Base-by-base conservation (phyloP, 2,329 filamentous ascomycete genomes). In the Colletotrichum endophyticum region DNA sequence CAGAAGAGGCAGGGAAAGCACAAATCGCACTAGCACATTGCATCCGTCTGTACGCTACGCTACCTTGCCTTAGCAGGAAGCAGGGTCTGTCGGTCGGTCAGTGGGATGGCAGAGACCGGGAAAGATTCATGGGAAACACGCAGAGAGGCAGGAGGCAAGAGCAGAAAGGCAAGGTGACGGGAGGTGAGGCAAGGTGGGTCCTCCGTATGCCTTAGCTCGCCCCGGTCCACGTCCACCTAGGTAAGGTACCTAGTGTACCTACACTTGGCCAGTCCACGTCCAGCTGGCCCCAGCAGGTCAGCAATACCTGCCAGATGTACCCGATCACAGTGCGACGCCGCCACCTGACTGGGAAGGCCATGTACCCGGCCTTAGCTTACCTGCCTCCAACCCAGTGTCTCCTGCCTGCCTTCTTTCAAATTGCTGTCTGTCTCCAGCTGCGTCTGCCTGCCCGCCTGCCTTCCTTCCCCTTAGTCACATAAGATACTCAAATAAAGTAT, bases 71-170 rank as follows among this genome's bases (percentile, higher is more conserved):
- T 36, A 13, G 53, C 32, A 70, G 73, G 53, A 67, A 63, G 62
- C 73, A 75, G 67, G 62, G 73, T 32, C 61, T 22, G 57, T 30
- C 67, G 44, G 67, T 66, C 66, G n/a, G 57, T 27, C 44, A 27
- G 67, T 59, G 59, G 44, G 59, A 74, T 61, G 34, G 68, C 44
- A 53, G 44, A 53, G 44, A 53, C 44, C n/a, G n/a, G 44, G 44
- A 53, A 57, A 66, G 34, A 49, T 61, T 66, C 67, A 75, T 75
- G 61, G 59, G 72, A 71, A 74, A 66, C 44, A 49, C 44, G 44
- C 11, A 53, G 44, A 22, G 44, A 53, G 44, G 44, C 44, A 53
- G 44, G 72, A 68, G 53, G 36, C 62, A 56, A 56, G 64, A 67
- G 49, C 15, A 19, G 49, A 27, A 22, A 36, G 22, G 22, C 13